A percentile compares a stretch with the other conserved stretches of the same genome.
These are phyloP conservation scores for Fusarium redolens DNA, from an alignment of 2,329 filamentous ascomycete species.

Conservation along the genomic window DNA sequence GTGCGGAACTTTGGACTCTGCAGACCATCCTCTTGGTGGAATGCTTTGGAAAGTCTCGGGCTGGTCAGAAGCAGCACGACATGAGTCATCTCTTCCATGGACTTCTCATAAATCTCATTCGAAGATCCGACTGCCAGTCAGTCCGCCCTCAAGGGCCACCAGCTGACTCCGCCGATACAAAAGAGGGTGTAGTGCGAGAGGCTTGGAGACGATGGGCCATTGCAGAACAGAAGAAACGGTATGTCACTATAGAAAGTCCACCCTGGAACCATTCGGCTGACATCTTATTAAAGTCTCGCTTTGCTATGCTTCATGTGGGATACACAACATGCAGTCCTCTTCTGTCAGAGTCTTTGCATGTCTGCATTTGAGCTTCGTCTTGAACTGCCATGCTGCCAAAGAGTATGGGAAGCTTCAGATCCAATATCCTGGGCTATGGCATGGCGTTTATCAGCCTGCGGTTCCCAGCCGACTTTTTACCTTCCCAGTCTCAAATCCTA, in stretches of 20 bases:
- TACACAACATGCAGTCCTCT: constrained; percentile 71
- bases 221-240: constrained; percentile 11
- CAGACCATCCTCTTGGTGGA: constrained; percentile 72
- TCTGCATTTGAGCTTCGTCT: constrained; percentile 71
- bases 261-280: neutral
- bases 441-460: neutral
- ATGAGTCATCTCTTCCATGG: constrained; percentile 67
- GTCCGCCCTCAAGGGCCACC: neutral
- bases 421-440: constrained; percentile 61
- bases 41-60: constrained; percentile 72
- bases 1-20: constrained; percentile 70
- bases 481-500: constrained; percentile 1
- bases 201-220: constrained; percentile 5
- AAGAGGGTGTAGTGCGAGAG: neutral
- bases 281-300: constrained; percentile 49
- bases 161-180: neutral
- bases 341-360: constrained; percentile 75
- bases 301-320: constrained; percentile 75
- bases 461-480: neutral
- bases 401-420: constrained; percentile 67
- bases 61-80: constrained; percentile 72
- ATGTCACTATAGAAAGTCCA: neutral
- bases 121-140: constrained; percentile 49
- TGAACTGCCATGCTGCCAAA: constrained; percentile 64
- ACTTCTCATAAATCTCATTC: constrained; percentile 53